Conservation (phyloP, 2,329 filamentous ascomycete genomes). For the Westerdykella sp. region DNA sequence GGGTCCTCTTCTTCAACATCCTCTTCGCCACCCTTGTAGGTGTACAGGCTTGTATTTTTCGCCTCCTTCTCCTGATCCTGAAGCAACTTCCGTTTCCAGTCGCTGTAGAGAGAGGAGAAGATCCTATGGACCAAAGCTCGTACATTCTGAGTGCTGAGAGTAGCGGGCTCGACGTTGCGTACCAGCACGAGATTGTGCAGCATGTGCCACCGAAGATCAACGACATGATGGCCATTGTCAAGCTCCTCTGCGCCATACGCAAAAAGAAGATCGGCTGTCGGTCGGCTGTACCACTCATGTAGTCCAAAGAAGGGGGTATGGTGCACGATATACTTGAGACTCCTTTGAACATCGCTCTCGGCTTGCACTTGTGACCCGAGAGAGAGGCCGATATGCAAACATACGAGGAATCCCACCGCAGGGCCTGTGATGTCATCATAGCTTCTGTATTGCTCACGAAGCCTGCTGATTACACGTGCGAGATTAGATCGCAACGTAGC, state of each 20-base stretch:
- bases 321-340: slow-evolving; percentile 19
- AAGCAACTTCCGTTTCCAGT: slow-evolving; percentile 74
- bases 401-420: slow-evolving; percentile 70
- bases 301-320: slow-evolving; percentile 32
- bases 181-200: slow-evolving; percentile 22
- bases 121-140: slow-evolving; percentile 54
- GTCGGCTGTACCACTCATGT: slow-evolving; percentile 3
- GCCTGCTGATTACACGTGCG: slow-evolving; percentile 61
- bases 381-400: slow-evolving; percentile 68
- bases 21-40: slow-evolving; percentile 73
- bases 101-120: slow-evolving; percentile 66
- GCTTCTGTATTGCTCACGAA: slow-evolving; percentile 63
- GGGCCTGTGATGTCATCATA: slow-evolving; percentile 84
- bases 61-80: slow-evolving; percentile 70
- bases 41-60: slow-evolving; percentile 70
- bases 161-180: slow-evolving; percentile 18
- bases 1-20: slow-evolving; percentile 72
- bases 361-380: slow-evolving; percentile 36
- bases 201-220: slow-evolving; percentile 35
- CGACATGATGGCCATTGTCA: slow-evolving; percentile 12
- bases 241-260: slow-evolving; percentile 16
- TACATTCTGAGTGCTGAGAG: slow-evolving; percentile 7
- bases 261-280: slow-evolving; percentile 14
- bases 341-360: slow-evolving; percentile 10
- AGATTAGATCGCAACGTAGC: slow-evolving; percentile 50